Conservation (phyloP, 192 early-diverging fungal genomes). For the Coemansia sp. region DNA sequence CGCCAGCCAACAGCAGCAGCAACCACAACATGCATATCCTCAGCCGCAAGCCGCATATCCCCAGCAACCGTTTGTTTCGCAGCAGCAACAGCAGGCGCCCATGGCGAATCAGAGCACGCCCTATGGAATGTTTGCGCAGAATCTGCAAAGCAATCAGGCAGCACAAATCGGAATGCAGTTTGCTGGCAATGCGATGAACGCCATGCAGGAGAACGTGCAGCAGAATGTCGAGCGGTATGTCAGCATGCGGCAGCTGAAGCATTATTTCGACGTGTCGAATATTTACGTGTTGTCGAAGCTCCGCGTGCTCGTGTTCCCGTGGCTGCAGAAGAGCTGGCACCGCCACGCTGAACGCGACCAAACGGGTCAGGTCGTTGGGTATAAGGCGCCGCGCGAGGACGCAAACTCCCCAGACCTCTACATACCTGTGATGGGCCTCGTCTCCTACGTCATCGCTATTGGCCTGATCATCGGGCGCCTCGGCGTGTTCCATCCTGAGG, state of each 20-base stretch:
- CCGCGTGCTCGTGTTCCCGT: slow-evolving; percentile 84
- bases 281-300: slow-evolving; percentile 91
- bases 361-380: slow-evolving; percentile 75
- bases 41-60: slow-evolving; percentile 10
- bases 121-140: slow-evolving; percentile 35
- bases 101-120: slow-evolving; percentile 13
- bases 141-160: slow-evolving; percentile 62
- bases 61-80: slow-evolving; percentile 15
- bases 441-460: slow-evolving; percentile 83
- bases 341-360: slow-evolving; percentile 73
- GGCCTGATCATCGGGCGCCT: slow-evolving; percentile 66
- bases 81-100: slow-evolving; percentile 14
- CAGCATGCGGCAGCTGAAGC: slow-evolving; percentile 80
- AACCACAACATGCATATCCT: slow-evolving; percentile 12
- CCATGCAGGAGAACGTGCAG: slow-evolving; percentile 85
- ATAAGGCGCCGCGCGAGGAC: slow-evolving; percentile 84
- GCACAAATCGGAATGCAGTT: slow-evolving; percentile 96
- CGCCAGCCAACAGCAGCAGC: slow-evolving; percentile 14
- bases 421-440: slow-evolving; percentile 92
- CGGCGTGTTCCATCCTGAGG: slow-evolving; percentile 82
- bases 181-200: slow-evolving; percentile 77
- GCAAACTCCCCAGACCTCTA: slow-evolving; percentile 96
- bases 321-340: slow-evolving; percentile 84
- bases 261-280: slow-evolving; percentile 96
- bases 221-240: slow-evolving; percentile 87